phyloP scores from a whole-genome alignment of 768 basidiomycete genomes.

The Lactarius evosmus region DNA sequence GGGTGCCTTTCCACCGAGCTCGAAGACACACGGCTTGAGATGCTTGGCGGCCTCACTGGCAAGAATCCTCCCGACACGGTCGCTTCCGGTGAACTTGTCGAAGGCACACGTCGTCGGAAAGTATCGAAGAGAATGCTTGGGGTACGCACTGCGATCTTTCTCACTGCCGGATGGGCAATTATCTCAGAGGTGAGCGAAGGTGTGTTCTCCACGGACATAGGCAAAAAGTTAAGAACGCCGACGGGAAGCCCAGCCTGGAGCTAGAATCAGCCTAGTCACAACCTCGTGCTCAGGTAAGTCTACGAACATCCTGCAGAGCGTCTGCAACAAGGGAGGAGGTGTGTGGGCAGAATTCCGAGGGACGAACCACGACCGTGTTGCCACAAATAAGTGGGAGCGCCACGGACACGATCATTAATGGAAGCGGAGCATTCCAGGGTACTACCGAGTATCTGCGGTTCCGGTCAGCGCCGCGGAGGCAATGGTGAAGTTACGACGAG shows the following conservation, averaged over 20 bases:
- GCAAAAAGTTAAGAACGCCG: constrained; percentile 57
- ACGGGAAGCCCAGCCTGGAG: constrained; percentile 56
- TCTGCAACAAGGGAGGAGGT: constrained; percentile 46
- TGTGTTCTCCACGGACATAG: constrained; percentile 43
- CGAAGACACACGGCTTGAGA: constrained; percentile 54
- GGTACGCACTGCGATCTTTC: constrained; percentile 48
- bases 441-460: constrained; percentile 46
- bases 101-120: neutral
- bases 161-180: constrained; percentile 52
- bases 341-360: constrained; percentile 49
- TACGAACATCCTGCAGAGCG: constrained; percentile 42
- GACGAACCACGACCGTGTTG: constrained; percentile 53
- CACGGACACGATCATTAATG: constrained; percentile 45
- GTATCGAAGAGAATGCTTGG: neutral
- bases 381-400: constrained; percentile 50
- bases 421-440: constrained; percentile 55
- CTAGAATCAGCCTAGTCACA: neutral
- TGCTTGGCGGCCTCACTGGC: constrained; percentile 54
- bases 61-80: constrained; percentile 51
- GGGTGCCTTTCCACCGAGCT: constrained; percentile 55
- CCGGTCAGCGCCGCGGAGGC: constrained; percentile 1
- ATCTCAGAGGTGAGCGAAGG: constrained; percentile 48
- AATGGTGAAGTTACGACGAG: neutral
- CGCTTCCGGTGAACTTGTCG: constrained; percentile 55
- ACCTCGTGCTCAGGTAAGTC: too few species aligned